Conservation (phyloP, 1,284 basidiomycete genomes). For the Agaricales sp. region DNA sequence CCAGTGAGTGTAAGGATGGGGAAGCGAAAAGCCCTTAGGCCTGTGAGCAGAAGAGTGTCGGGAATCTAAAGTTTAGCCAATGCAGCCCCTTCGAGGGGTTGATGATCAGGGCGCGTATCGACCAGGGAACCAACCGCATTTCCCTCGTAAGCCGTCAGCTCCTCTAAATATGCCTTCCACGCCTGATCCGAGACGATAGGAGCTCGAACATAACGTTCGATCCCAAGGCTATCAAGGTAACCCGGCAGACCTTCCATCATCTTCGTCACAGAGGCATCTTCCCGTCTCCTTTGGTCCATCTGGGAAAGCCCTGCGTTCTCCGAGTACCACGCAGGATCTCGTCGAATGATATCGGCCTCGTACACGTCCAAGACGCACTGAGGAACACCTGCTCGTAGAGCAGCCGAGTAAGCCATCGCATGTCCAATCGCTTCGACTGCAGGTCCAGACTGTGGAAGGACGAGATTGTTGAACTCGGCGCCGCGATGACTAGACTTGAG, state of each 20-base stretch:
- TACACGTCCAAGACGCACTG: conserved; percentile 40
- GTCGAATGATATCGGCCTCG: conserved; percentile 35
- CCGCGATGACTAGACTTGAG: conserved; percentile 34
- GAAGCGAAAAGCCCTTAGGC: too few relatives aligned
- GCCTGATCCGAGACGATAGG: conserved; percentile 38
- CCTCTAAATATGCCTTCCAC: conserved; percentile 34
- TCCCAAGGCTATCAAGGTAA: conserved; percentile 31
- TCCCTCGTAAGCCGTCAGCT: conserved; percentile 29
- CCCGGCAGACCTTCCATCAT: conserved; percentile 29
- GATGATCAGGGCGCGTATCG: too few relatives aligned
- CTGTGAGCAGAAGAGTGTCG: too few relatives aligned
- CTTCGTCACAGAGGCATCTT: conserved; percentile 30
- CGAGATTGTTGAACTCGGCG: conserved; percentile 32
- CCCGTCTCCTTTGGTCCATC: conserved; percentile 29
- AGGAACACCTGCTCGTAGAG: conserved; percentile 27
- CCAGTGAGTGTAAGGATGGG: too few relatives aligned
- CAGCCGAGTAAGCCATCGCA: conserved; percentile 38
- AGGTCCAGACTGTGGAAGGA: conserved; percentile 36
- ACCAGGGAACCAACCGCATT: conserved; percentile 24
- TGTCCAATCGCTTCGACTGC: conserved; percentile 42
- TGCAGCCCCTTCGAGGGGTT: too few relatives aligned
- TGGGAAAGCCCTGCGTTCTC: conserved; percentile 33
- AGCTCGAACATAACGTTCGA: conserved; percentile 35
- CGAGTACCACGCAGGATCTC: conserved; percentile 43
- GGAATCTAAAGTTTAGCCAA: too few relatives aligned